A percentile compares a stretch with the other conserved stretches of the same genome.
phyloP scores from a whole-genome alignment of 495 filamentous ascomycete genomes.

The Neurospora tetraspora region DNA sequence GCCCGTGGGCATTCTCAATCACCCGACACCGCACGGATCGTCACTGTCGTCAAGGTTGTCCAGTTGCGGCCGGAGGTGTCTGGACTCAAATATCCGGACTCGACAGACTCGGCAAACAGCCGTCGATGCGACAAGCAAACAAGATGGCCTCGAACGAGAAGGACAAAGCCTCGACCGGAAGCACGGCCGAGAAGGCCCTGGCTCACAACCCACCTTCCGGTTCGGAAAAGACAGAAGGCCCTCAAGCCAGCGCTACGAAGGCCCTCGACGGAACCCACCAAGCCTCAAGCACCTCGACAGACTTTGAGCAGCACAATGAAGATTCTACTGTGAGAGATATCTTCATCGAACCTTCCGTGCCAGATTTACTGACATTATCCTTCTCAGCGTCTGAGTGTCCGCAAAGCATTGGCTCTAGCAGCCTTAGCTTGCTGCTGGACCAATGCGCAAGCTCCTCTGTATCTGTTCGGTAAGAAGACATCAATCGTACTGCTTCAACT shows the following conservation, averaged over 20 bases:
- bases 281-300: neutral
- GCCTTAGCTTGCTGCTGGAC: conserved; percentile 21
- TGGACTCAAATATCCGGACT: neutral
- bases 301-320: neutral
- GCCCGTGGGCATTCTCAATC: neutral
- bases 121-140: neutral
- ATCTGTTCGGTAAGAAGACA: conserved; percentile 13
- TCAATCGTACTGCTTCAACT: neutral
- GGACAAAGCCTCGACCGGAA: neutral
- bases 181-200: neutral
- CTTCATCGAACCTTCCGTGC: neutral
- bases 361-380: neutral
- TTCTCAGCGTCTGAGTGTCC: neutral
- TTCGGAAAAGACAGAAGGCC: neutral
- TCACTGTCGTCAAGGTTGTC: neutral
- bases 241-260: neutral
- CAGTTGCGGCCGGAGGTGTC: neutral
- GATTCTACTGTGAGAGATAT: neutral
- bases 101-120: neutral
- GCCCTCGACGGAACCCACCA: neutral
- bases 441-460: conserved; percentile 19
- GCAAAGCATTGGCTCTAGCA: conserved; percentile 10
- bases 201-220: neutral
- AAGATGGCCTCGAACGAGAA: neutral
- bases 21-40: neutral